These are phyloP conservation scores for Penicillium chermesinum DNA, from an alignment of 495 filamentous ascomycete genomes.

Conservation along the genomic window DNA sequence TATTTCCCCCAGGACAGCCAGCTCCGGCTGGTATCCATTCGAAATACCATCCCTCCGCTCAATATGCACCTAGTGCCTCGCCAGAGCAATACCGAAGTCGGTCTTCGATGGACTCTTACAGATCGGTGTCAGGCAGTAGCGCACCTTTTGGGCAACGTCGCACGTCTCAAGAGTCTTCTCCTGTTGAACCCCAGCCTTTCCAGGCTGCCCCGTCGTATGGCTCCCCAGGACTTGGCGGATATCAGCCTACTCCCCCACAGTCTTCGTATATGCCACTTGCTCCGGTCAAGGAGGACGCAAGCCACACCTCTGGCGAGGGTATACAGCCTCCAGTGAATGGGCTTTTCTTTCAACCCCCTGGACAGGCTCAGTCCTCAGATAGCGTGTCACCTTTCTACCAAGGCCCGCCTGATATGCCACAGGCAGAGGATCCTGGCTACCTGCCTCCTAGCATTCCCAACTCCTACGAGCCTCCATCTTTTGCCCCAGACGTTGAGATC, in stretches of 20 bases:
- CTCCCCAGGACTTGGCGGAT: slow-evolving; percentile 33
- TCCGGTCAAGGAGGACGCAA: slow-evolving; percentile 39
- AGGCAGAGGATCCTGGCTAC: slow-evolving; percentile 8
- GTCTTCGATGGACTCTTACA: slow-evolving; percentile 45
- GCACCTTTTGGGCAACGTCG: slow-evolving; percentile 31
- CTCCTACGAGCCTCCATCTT: slow-evolving; percentile 36
- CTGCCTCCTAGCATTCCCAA: slow-evolving; percentile 10
- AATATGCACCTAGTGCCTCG: slow-evolving; percentile 45
- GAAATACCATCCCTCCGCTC: slow-evolving; percentile 57
- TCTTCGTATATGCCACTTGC: slow-evolving; percentile 45
- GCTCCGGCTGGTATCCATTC: slow-evolving; percentile 46
- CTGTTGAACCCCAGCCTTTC: slow-evolving; percentile 32
- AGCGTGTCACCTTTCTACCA: slow-evolving; percentile 21
- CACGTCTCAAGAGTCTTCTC: slow-evolving; percentile 34
- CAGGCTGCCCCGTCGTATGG: slow-evolving; percentile 27
- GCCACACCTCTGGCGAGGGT: slow-evolving; percentile 24
- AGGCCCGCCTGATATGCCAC: slow-evolving; percentile 23
- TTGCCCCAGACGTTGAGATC: slow-evolving; percentile 21
- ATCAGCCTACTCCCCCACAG: slow-evolving; percentile 47
- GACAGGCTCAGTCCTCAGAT: slow-evolving; percentile 6
- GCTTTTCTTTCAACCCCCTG: slow-evolving; percentile 24
- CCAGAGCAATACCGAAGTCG: slow-evolving; percentile 44
- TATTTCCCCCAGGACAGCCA: slow-evolving; percentile 40
- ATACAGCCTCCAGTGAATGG: slow-evolving; percentile 23
- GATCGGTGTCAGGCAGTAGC: slow-evolving; percentile 29